Evolutionary conservation across 495 filamentous ascomycete genomes (phyloP), one percentile per base, ranked within the genome.

Genomic region (Parachaetomium inaequale): DNA sequence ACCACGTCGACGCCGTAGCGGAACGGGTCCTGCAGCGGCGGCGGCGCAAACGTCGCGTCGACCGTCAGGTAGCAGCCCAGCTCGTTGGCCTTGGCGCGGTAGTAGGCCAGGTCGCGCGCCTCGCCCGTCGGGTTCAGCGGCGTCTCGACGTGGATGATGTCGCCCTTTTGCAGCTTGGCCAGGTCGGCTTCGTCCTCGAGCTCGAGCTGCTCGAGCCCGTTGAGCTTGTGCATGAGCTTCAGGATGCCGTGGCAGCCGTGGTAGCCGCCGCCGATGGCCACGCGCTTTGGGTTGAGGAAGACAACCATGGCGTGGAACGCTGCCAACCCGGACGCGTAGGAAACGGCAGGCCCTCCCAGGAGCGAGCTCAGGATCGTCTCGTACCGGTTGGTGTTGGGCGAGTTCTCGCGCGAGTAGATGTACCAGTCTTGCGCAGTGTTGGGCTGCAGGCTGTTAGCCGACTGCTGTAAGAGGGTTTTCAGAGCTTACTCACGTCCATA

Each of bases 31-130:
- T 90, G 88, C 40, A 98, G 79, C 25, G 86, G 86, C 15, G 94
- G 94, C n/a, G 94, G 94, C 1, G 85, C 94, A 70, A 98, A 96
- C 0, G 94, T 98, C 0, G 87, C 83, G 74, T 98, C 94, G 5
- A 98, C 90, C 17, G 87, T 85, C n/a, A 97, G 78, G 58, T 77
- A 81, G 6, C 90, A 91, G 12, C 94, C 92, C 0, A 80, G 72
- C 0, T 76, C 75, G 67, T 91, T 89, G 0, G 94, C 94, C 51
- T 84, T 84, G 8, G 81, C 72, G 1, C 91, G 92, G 72, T 84
- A 93, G 19, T 73, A 70, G 29, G 73, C 75, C 31, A 98, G 88
- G 63, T 88, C 79, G 64, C 81, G 84, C 8, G 93, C 92, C 51
- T 85, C 87, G 49, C 94, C 94, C 14, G 87, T 85, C 0, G 94